A percentile compares a stretch with the other conserved stretches of the same genome.
Conservation (phyloP, 805 yeast species). For the Saccharomyces jurei region DNA sequence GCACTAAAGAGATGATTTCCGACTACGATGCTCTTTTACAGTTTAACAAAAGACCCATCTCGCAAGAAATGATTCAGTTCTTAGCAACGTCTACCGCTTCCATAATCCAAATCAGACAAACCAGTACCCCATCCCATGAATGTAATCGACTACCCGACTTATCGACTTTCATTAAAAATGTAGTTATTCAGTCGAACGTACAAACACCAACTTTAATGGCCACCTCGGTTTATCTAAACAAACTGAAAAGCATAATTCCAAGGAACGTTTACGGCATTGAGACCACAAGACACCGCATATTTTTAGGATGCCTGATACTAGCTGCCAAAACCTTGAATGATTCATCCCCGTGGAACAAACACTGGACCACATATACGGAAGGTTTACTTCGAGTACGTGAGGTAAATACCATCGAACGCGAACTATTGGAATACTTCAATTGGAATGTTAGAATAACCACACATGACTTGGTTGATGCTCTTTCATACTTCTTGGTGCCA, state of each 20-base stretch:
- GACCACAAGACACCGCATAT: constrained; percentile 87
- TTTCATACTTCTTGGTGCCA: constrained; percentile 67
- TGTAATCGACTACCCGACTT: constrained; percentile 37
- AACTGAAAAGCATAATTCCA: constrained; percentile 71
- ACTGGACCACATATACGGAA: constrained; percentile 89
- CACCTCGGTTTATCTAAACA: constrained; percentile 71
- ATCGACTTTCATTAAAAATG: constrained; percentile 56
- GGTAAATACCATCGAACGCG: constrained; percentile 85
- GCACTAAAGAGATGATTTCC: constrained; percentile 10
- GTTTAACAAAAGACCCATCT: constrained; percentile 23
- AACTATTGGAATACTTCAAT: constrained; percentile 67
- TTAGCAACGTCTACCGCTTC: constrained; percentile 24
- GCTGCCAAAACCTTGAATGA: constrained; percentile 89
- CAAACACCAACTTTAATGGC: constrained; percentile 95
- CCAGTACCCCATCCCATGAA: constrained; percentile 9
- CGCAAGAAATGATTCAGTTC: constrained; percentile 25
- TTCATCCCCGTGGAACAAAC: constrained; percentile 87
- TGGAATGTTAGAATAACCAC: constrained; percentile 74
- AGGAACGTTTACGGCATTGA: constrained; percentile 85
- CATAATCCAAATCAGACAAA: constrained; percentile 19
- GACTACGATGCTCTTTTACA: constrained; percentile 25
- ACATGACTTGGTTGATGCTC: constrained; percentile 57
- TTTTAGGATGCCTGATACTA: constrained; percentile 75
- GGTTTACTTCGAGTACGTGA: constrained; percentile 71
- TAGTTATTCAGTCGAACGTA: constrained; percentile 78